These are phyloP conservation scores for Gomphus bonarii DNA, from an alignment of 1,284 basidiomycete species.

Conservation along the genomic window DNA sequence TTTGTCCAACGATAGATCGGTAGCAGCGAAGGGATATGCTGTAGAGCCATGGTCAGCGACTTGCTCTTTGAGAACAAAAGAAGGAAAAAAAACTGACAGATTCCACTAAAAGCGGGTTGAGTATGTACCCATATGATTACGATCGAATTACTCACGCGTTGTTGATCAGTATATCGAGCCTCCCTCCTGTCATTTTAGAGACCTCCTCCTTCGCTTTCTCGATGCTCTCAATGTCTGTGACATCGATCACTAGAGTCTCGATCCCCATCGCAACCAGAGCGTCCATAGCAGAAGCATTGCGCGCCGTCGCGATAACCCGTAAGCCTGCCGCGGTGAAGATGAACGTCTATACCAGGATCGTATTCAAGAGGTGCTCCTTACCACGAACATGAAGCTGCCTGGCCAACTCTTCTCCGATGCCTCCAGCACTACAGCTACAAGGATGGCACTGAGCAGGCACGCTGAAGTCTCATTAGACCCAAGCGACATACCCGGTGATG, in stretches of 20 bases:
- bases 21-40: slow-evolving; percentile 13
- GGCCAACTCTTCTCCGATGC: too few species aligned
- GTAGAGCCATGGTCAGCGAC: background rate
- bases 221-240: background rate
- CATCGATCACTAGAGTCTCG: background rate
- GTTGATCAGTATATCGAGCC: background rate
- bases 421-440: too few species aligned
- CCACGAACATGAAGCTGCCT: too few species aligned
- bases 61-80: too few species aligned
- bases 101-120: background rate
- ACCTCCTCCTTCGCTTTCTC: background rate
- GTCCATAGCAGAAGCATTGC: background rate
- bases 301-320: background rate
- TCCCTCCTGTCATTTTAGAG: background rate
- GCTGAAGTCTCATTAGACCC: too few species aligned
- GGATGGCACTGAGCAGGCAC: too few species aligned
- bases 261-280: background rate
- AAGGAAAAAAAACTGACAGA: background rate
- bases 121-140: background rate
- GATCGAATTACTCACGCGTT: background rate
- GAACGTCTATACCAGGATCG: too few species aligned
- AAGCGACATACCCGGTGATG: too few species aligned
- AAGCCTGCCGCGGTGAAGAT: background rate
- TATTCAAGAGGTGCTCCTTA: too few species aligned
- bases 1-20: slow-evolving; percentile 18